These are phyloP conservation scores for Candida hispaniensis DNA, from an alignment of 805 yeast species.

Conservation along the genomic window DNA sequence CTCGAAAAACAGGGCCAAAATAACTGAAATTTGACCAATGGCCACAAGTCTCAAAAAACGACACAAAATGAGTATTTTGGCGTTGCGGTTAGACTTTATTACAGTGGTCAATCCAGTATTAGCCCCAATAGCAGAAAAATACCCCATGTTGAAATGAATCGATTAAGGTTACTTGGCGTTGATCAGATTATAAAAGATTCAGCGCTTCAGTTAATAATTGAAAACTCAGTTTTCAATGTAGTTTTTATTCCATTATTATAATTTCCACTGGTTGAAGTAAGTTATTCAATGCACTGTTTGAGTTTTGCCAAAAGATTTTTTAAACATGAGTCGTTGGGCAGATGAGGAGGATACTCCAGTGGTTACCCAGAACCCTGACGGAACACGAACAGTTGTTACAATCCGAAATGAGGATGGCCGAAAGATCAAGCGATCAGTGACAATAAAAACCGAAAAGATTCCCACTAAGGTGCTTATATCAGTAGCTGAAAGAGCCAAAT, in stretches of 20 bases:
- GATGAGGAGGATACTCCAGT: slow-evolving; percentile 58
- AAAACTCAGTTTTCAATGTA: too few species aligned
- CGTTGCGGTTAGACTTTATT: slow-evolving; percentile 33
- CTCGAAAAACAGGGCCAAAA: slow-evolving; percentile 55
- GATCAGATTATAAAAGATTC: too few species aligned
- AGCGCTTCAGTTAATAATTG: too few species aligned
- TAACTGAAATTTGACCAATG: slow-evolving; percentile 71
- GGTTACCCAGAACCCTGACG: slow-evolving; percentile 69
- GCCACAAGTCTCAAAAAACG: slow-evolving; percentile 62
- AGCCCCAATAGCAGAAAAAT: slow-evolving; percentile 4
- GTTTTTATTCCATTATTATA: too few species aligned
- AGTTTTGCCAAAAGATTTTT: too few species aligned
- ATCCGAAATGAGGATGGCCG: slow-evolving; percentile 56
- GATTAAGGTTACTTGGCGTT: too few species aligned
- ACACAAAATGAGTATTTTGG: slow-evolving; percentile 53
- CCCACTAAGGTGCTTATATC: slow-evolving; percentile 74
- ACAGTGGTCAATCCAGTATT: slow-evolving; percentile 12
- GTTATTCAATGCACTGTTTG: too few species aligned
- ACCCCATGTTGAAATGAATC: too few species aligned
- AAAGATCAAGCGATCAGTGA: slow-evolving; percentile 80
- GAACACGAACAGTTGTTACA: slow-evolving; percentile 78
- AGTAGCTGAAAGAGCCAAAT: slow-evolving; percentile 78
- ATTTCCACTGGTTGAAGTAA: too few species aligned
- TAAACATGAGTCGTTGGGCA: too few species aligned
- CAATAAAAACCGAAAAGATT: slow-evolving; percentile 62